A percentile compares a stretch with the other conserved stretches of the same genome.
These are phyloP conservation scores for Juncus inflexus DNA, from an alignment of 176 grass and related monocot species.

Conservation along the genomic window DNA sequence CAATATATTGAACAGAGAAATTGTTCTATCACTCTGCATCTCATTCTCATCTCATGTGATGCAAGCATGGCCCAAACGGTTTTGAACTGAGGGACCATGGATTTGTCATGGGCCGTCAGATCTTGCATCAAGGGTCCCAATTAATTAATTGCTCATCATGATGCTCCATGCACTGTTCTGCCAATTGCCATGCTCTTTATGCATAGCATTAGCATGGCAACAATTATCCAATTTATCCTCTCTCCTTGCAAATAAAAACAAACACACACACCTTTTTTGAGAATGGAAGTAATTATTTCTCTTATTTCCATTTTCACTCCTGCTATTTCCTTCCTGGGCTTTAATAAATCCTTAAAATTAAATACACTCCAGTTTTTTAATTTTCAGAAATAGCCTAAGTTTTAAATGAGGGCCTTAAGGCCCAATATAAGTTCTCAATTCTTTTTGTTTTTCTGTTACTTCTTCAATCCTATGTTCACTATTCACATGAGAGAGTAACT, in stretches of 20 bases:
- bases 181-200: neutral
- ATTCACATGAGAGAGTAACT: slow-evolving; percentile 33
- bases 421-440: too few species aligned
- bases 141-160: slow-evolving; percentile 4
- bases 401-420: too few species aligned
- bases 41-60: neutral
- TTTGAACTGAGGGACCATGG: neutral
- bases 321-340: too few species aligned
- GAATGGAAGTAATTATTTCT: neutral
- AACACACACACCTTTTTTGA: too few species aligned
- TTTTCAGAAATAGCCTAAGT: too few species aligned
- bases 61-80: neutral
- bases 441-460: neutral
- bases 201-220: slow-evolving; percentile 1
- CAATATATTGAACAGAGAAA: neutral
- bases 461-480: slow-evolving; percentile 12
- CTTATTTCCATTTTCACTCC: neutral
- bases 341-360: too few species aligned
- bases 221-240: neutral
- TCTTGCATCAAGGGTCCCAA: slow-evolving; percentile 14
- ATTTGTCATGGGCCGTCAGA: slow-evolving; percentile 2
- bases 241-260: neutral
- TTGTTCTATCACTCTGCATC: neutral
- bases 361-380: too few species aligned
- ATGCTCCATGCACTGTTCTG: slow-evolving; percentile 3